Base-by-base conservation (phyloP, 768 basidiomycete species). In the Tremella mesenterica region DNA sequence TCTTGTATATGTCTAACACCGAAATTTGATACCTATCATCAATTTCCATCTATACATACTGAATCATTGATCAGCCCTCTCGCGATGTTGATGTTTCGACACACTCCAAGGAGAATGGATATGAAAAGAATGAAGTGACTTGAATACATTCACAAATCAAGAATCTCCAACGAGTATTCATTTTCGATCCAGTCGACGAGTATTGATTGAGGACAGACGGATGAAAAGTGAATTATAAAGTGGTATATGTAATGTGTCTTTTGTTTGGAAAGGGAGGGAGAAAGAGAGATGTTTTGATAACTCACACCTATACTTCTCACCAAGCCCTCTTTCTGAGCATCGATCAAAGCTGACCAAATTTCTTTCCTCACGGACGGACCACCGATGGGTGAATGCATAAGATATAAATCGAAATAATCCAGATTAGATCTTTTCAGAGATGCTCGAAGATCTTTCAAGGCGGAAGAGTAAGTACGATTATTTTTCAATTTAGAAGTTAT, bases 401-500 rank as follows among this genome's bases (percentile, higher is more conserved):
- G 78, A 73, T 85, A 87, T 8, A 86, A 73, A 62, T 86, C 84
- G 55, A 85, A 81, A 62, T 74, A 76, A 4, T 67, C 81, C n/a
- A 85, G 73, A 0, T 79, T 78, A 48, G 73, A 66, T 77, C 81
- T 48, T 69, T 79, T 67, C 18, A 85, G 67, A 2, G 82, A 83
- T 39, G 74, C 75, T 57, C 79, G 64, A 55, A 85, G 81, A 49
- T 78, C 75, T 53, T 71, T 75, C 21, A 78, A 77, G 13, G 77
- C 64, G 28, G 56, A 67, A 3, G 77, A 75, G 64, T 82, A 81
- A 23, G 78, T 77, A 34, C 74, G 65, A 70, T 85, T 86, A 47
- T 70, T 57, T 72, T 78, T 83, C 46, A 85, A 76, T 72, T 86
- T 85, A 18, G 83, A 85, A 27, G 83, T 85, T 70, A 80, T 84